These are phyloP conservation scores for Penicillium olsonii DNA, from an alignment of 2,329 filamentous ascomycete genomes.

Conservation along the genomic window DNA sequence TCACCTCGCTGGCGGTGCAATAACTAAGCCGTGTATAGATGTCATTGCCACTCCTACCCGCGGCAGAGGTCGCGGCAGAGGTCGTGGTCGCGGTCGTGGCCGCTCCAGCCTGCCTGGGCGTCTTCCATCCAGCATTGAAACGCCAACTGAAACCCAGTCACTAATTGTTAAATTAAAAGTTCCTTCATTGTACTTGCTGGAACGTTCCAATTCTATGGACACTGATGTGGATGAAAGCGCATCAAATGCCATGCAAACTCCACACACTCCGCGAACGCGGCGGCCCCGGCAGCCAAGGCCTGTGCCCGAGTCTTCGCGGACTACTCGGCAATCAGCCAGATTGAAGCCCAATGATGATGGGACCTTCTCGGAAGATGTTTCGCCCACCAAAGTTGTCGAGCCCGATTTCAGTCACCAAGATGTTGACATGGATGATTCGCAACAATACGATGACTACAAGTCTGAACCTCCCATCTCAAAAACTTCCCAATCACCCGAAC, in stretches of 20 bases:
- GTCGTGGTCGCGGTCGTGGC: constrained; percentile 20
- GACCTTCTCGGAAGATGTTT: constrained; percentile 19
- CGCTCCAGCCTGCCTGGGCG: constrained; percentile 13
- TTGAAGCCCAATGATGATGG: constrained; percentile 27
- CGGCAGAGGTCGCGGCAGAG: constrained; percentile 18
- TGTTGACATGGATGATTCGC: constrained; percentile 11
- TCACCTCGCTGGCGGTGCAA: neutral
- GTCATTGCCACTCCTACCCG: constrained; percentile 13
- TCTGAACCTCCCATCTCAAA: constrained; percentile 16
- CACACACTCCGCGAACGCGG: constrained; percentile 35
- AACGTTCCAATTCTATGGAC: neutral
- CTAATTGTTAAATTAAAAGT: constrained; percentile 20
- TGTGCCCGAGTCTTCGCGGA: constrained; percentile 34
- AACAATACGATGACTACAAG: constrained; percentile 9
- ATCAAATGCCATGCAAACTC: constrained; percentile 11
- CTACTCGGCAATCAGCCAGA: constrained; percentile 39
- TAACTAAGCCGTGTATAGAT: constrained; percentile 21
- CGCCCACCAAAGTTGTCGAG: constrained; percentile 12
- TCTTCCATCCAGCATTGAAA: constrained; percentile 4
- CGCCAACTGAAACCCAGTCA: constrained; percentile 13
- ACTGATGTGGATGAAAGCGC: constrained; percentile 7
- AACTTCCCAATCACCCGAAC: constrained; percentile 15
- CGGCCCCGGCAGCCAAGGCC: constrained; percentile 33
- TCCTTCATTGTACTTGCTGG: constrained; percentile 5
- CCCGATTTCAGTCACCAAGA: constrained; percentile 11